phyloP scores from a whole-genome alignment of 2,329 filamentous ascomycete species.

The Lomentospora prolificans region DNA sequence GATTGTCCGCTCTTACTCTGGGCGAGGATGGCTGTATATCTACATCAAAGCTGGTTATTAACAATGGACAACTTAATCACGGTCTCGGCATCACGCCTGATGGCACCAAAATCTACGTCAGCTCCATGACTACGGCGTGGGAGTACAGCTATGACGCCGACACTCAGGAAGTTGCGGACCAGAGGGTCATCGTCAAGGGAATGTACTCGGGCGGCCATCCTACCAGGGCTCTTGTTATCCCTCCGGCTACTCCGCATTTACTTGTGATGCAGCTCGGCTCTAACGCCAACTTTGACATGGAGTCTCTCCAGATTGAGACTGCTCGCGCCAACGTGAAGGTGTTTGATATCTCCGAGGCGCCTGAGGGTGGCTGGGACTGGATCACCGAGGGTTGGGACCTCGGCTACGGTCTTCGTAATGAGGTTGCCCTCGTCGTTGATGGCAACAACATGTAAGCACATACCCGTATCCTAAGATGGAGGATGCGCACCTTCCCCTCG shows the following conservation, averaged over 20 bases:
- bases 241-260: slow-evolving; percentile 24
- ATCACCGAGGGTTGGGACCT: slow-evolving; percentile 28
- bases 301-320: slow-evolving; percentile 20
- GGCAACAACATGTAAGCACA: slow-evolving; percentile 17
- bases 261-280: slow-evolving; percentile 28
- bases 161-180: slow-evolving; percentile 32
- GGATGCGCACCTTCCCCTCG: background rate
- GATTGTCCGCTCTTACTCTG: slow-evolving; percentile 29
- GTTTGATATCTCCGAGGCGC: slow-evolving; percentile 27
- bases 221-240: slow-evolving; percentile 26
- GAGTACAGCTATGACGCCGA: slow-evolving; percentile 47
- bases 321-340: slow-evolving; percentile 32
- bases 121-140: slow-evolving; percentile 33
- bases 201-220: slow-evolving; percentile 31
- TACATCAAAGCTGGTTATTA: slow-evolving; percentile 25
- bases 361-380: slow-evolving; percentile 25
- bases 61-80: slow-evolving; percentile 27
- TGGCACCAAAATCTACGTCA: slow-evolving; percentile 28
- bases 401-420: slow-evolving; percentile 45
- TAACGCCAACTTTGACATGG: slow-evolving; percentile 28
- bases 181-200: slow-evolving; percentile 27
- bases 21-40: slow-evolving; percentile 29
- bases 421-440: slow-evolving; percentile 49
- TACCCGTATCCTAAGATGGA: background rate
- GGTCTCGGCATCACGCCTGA: slow-evolving; percentile 28